Conservation (phyloP, 1,284 basidiomycete species). For the Ustilago trichophora region DNA sequence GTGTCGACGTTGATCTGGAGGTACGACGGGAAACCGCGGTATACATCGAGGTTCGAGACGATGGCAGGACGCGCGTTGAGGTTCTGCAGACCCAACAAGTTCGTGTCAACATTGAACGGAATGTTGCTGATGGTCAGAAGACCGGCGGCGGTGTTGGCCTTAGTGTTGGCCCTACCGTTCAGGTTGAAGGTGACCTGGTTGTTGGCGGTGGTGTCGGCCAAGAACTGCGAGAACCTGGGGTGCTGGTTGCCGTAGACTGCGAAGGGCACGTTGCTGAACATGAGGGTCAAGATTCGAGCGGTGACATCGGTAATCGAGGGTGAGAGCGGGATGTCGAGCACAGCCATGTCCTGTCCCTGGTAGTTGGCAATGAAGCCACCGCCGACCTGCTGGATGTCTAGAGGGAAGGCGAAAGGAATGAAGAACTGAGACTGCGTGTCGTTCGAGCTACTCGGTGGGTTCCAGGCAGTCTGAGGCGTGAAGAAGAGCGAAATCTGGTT, state of each 20-base stretch:
- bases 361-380: constrained; percentile 74
- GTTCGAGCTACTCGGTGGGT: constrained; percentile 73
- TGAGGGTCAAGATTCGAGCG: constrained; percentile 74
- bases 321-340: constrained; percentile 74
- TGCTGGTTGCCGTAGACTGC: constrained; percentile 72
- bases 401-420: constrained; percentile 77
- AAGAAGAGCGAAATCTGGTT: constrained; percentile 76
- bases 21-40: constrained; percentile 75
- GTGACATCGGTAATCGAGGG: constrained; percentile 75
- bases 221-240: constrained; percentile 73
- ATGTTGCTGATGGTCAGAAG: constrained; percentile 72
- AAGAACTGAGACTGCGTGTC: constrained; percentile 75
- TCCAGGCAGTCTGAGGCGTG: constrained; percentile 70
- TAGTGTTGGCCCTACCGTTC: constrained; percentile 72
- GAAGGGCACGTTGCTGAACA: constrained; percentile 75
- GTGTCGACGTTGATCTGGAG: constrained; percentile 76
- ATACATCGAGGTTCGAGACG: constrained; percentile 76
- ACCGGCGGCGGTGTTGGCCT: constrained; percentile 78
- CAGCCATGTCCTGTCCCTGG: constrained; percentile 73
- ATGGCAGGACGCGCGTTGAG: constrained; percentile 73
- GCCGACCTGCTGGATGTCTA: constrained; percentile 74
- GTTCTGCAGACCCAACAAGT: constrained; percentile 76
- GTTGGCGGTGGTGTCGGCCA: constrained; percentile 74
- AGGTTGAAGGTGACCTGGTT: constrained; percentile 72
- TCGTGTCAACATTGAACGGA: constrained; percentile 74